A percentile compares a stretch with the other conserved stretches of the same genome.
These are phyloP conservation scores for Bromus sterilis DNA, from an alignment of 176 grass and related monocot genomes.

Conservation along the genomic window DNA sequence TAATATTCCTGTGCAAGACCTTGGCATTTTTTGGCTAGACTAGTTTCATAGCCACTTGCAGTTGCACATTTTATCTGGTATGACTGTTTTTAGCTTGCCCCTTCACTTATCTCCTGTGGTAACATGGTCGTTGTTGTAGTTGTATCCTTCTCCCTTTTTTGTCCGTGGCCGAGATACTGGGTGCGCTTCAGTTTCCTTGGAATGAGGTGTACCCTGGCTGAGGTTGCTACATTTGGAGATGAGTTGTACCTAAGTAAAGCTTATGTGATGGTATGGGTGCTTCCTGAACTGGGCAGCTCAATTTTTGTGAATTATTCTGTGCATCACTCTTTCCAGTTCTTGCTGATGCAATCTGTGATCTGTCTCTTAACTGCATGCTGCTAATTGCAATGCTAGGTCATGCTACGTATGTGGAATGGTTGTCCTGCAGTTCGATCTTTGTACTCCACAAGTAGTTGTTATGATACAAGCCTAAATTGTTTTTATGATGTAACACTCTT, in stretches of 20 bases:
- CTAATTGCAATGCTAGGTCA: background rate
- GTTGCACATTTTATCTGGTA: background rate
- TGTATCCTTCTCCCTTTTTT: background rate
- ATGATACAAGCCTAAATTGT: no score
- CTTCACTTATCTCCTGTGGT: background rate
- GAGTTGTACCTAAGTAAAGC: background rate
- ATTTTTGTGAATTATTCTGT: background rate
- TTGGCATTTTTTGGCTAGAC: background rate
- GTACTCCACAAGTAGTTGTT: background rate
- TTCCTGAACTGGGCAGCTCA: background rate
- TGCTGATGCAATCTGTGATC: background rate
- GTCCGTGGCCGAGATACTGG: background rate
- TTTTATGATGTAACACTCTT: no score
- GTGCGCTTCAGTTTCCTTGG: background rate
- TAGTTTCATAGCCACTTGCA: background rate
- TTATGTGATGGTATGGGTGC: background rate
- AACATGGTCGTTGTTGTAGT: background rate
- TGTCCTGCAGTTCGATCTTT: background rate
- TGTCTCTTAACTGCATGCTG: background rate
- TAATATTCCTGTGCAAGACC: background rate
- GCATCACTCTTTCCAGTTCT: background rate
- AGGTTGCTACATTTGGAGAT: background rate
- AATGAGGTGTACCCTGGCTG: background rate
- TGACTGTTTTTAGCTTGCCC: background rate
- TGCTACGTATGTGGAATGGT: background rate